phyloP scores from a whole-genome alignment of 2,329 filamentous ascomycete genomes.

The Periconia sp. region DNA sequence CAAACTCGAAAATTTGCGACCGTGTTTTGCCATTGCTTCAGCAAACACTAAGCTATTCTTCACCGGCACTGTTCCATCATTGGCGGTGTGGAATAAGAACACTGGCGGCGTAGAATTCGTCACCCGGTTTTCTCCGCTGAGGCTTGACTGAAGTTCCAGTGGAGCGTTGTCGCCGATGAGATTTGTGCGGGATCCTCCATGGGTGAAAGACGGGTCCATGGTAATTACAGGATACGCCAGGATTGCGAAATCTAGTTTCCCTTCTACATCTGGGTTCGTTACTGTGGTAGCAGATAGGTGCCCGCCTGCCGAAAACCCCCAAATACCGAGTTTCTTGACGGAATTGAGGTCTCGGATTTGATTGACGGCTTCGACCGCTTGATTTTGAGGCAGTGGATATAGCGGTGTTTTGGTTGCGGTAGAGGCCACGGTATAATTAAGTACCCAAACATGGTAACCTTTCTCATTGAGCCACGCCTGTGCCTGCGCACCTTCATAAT shows the following conservation, averaged over 20 bases:
- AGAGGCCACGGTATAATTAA: constrained; percentile 3
- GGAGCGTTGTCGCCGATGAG: constrained; percentile 6
- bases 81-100: constrained; percentile 9
- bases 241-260: constrained; percentile 5
- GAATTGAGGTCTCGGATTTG: constrained; percentile 4
- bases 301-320: constrained; percentile 8
- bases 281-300: constrained; percentile 6
- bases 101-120: constrained; percentile 8
- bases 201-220: constrained; percentile 7
- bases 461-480: constrained; percentile 7
- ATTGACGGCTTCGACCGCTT: constrained; percentile 6
- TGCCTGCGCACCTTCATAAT: constrained; percentile 5
- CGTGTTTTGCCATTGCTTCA: constrained; percentile 6
- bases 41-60: constrained; percentile 6
- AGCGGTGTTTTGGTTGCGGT: neutral
- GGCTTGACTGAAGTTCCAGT: constrained; percentile 1
- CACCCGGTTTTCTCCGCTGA: constrained; percentile 7
- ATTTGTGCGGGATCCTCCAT: constrained; percentile 6
- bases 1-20: constrained; percentile 1
- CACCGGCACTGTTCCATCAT: constrained; percentile 5
- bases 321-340: constrained; percentile 7
- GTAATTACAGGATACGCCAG: constrained; percentile 9
- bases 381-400: constrained; percentile 7
- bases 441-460: constrained; percentile 6
- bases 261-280: constrained; percentile 1